Evolutionary conservation across 2,329 filamentous ascomycete genomes (phyloP), one percentile per base, ranked within the genome.

Genomic region (Colletotrichum limetticola): DNA sequence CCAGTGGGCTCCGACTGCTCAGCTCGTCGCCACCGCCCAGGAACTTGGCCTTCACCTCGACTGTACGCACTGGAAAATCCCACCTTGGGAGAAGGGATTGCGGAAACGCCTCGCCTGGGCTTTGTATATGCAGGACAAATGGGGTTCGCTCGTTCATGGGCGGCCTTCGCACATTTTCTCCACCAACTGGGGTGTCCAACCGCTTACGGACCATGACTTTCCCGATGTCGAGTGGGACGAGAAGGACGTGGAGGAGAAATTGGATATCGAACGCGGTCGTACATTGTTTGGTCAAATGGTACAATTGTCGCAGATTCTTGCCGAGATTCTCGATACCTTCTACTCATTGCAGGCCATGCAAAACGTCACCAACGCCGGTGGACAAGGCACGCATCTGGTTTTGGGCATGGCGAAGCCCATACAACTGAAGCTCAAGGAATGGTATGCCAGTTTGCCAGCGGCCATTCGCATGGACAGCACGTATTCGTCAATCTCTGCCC

Each of bases 111-210:
- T 98, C 55, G 95, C 94, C 1, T 98, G 95, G 95, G 95, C 94
- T 2, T 83, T 97, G 63, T 97, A 97, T 80, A 96, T 97, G 92
- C 95, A 98, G 83, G 95, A 98, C 82, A 97, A 89, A 82, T 97
- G 95, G 95, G 94, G 93, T 19, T 92, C 95, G 2, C 86, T 97
- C 24, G 92, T 97, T 28, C 94, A 97, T 78, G 95, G 95, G 59
- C 91, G 95, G 12, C 95, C 95, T 1, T 97, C 94, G 5, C 95
- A 97, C 76, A 89, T 91, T 53, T 89, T 90, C 75, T 81, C 85
- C 24, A 84, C 86, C 59, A 91, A 97, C 81, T 97, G 95, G 95
- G 94, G 92, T 1, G 94, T 97, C 6, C 87, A 88, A 71, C 80
- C 86, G 7, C 87, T 94, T n/a, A 87, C 85, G 5, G 82, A 86